phyloP scores from a whole-genome alignment of 2,329 filamentous ascomycete species.

The Pseudogymnoascus sp. region DNA sequence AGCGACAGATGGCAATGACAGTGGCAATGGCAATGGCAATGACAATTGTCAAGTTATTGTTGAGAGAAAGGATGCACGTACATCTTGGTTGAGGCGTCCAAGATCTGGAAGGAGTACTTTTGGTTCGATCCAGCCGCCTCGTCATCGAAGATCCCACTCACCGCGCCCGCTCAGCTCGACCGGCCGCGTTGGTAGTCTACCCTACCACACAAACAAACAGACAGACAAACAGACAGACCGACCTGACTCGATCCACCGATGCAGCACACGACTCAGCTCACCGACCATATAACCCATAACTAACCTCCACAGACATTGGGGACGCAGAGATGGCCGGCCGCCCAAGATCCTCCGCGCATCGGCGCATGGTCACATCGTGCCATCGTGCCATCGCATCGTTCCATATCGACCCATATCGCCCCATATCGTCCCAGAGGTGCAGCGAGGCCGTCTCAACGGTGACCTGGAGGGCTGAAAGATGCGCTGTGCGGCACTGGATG shows the following conservation, averaged over 20 bases:
- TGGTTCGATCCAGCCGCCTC: background rate
- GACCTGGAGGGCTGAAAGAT: background rate
- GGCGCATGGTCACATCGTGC: background rate
- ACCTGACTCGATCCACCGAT: background rate
- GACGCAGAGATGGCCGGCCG: background rate
- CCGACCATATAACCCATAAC: background rate
- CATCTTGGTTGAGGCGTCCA: background rate
- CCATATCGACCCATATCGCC: background rate
- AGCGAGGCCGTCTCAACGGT: background rate
- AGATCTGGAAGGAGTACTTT: background rate
- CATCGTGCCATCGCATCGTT: background rate
- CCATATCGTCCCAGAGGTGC: background rate
- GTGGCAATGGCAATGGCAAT: background rate
- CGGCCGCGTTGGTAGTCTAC: background rate
- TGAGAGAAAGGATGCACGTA: background rate
- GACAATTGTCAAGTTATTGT: background rate
- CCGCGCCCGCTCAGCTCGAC: background rate
- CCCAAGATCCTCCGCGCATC: background rate
- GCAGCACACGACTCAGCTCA: constrained; percentile 5
- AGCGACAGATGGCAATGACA: background rate
- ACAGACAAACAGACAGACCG: background rate
- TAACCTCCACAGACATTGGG: background rate
- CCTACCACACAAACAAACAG: background rate
- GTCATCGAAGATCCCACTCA: background rate
- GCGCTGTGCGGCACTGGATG: constrained; percentile 24